Evolutionary conservation across 2,329 filamentous ascomycete genomes (phyloP).

Genomic region (Cadophora sp.): DNA sequence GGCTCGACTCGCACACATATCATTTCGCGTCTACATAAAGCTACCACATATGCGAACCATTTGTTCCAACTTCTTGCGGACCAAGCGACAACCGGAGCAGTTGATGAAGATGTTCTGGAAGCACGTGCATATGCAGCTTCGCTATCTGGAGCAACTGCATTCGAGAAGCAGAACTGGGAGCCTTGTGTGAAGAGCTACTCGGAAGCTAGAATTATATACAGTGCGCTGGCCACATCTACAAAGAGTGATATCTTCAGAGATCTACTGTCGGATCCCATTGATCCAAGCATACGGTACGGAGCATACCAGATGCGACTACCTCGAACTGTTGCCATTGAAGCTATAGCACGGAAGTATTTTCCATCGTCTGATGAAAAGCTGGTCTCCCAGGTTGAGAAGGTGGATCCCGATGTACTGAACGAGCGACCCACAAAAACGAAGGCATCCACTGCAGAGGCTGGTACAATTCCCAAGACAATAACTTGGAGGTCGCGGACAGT

Average conservation of each 20-base stretch:
- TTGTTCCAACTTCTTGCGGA: conserved; percentile 73
- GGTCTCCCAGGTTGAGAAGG: conserved; percentile 69
- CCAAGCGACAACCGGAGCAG: conserved; percentile 67
- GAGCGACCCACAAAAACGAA: conserved; percentile 58
- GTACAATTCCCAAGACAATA: conserved; percentile 74
- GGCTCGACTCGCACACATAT: conserved; percentile 87
- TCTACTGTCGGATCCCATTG: conserved; percentile 82
- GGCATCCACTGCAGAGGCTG: conserved; percentile 56
- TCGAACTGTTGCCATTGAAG: conserved; percentile 80
- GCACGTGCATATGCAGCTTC: conserved; percentile 83
- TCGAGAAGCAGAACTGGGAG: conserved; percentile 90
- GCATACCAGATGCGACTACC: conserved; percentile 91
- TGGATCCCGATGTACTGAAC: conserved; percentile 72
- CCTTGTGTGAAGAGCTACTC: conserved; percentile 78
- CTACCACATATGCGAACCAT: conserved; percentile 70
- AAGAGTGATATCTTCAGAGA: conserved; percentile 86
- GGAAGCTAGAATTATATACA: conserved; percentile 82
- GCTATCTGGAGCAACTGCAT: conserved; percentile 76
- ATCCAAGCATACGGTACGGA: conserved; percentile 92
- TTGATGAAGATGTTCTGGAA: conserved; percentile 77
- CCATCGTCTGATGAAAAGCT: conserved; percentile 68
- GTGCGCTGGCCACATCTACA: conserved; percentile 68
- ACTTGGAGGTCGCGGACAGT: conserved; percentile 87
- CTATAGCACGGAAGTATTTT: conserved; percentile 82
- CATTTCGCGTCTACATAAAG: conserved; percentile 85